phyloP scores from a whole-genome alignment of 73 alveolate species.

The Tetrahymena thermophila region DNA sequence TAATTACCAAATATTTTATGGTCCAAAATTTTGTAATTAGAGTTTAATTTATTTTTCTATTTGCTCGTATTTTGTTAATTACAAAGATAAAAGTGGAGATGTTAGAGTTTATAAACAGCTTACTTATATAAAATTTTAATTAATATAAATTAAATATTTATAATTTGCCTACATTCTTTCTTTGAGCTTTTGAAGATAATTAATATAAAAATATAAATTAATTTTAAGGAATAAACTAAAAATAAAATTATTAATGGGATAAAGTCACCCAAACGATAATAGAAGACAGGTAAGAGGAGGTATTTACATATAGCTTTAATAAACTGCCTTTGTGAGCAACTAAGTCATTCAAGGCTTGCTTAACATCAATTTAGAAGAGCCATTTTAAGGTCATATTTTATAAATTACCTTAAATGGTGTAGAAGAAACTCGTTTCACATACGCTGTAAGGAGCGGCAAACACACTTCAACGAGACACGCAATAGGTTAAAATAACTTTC shows the following conservation, averaged over 20 bases:
- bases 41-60: too few relatives aligned
- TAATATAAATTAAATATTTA: too few relatives aligned
- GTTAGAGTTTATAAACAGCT: too few relatives aligned
- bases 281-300: neutral
- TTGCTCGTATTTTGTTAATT: too few relatives aligned
- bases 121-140: too few relatives aligned
- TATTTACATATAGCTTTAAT: neutral
- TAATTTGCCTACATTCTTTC: too few relatives aligned
- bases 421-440: neutral
- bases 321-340: neutral
- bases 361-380: neutral
- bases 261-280: neutral
- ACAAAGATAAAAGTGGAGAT: too few relatives aligned
- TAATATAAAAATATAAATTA: too few relatives aligned
- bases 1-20: too few relatives aligned
- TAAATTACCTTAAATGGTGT: neutral
- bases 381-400: neutral
- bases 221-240: too few relatives aligned
- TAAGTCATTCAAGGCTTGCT: neutral
- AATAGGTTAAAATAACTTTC: neutral
- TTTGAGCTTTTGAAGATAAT: too few relatives aligned
- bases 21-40: too few relatives aligned
- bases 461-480: neutral
- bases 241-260: neutral
- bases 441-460: neutral